phyloP scores from a whole-genome alignment of 2,329 filamentous ascomycete genomes.

The Fusarium euwallaceae region DNA sequence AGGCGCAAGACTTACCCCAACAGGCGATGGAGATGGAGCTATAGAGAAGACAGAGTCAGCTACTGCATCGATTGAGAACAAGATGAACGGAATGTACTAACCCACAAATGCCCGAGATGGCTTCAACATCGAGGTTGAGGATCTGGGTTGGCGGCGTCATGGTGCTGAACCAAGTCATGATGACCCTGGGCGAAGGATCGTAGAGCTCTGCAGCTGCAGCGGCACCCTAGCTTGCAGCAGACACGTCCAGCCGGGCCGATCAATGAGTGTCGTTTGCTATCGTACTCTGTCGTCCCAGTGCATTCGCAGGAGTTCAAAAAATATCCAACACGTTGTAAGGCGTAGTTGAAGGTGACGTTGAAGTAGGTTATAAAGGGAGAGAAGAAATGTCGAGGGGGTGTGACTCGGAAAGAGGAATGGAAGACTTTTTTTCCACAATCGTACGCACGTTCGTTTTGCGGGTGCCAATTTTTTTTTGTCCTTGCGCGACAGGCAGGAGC shows the following conservation, averaged over 20 bases:
- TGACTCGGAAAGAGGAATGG: conserved; percentile 15
- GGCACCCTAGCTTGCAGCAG: conserved; percentile 16
- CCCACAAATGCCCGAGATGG: conserved; percentile 93
- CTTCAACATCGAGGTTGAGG: conserved; percentile 86
- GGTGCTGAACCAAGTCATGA: conserved; percentile 30
- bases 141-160: conserved; percentile 69
- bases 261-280: conserved; percentile 3
- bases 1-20: conserved; percentile 67
- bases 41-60: conserved; percentile 24
- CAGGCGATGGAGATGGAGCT: conserved; percentile 97
- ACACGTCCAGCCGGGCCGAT: conserved; percentile 7
- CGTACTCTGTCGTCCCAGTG: conserved; percentile 7
- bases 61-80: not conserved
- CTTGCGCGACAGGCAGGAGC: conserved; percentile 14
- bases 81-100: conserved; percentile 58
- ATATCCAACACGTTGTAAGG: not conserved
- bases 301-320: conserved; percentile 15
- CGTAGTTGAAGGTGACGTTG: conserved; percentile 5
- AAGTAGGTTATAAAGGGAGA: conserved; percentile 36
- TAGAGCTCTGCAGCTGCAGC: conserved; percentile 16
- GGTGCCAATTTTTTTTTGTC: conserved; percentile 16
- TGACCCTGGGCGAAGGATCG: conserved; percentile 34
- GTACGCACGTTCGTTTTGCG: conserved; percentile 16
- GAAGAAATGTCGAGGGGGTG: conserved; percentile 19
- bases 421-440: conserved; percentile 42